phyloP scores from a whole-genome alignment of 2,329 filamentous ascomycete genomes.

The Aspergillus piperis region DNA sequence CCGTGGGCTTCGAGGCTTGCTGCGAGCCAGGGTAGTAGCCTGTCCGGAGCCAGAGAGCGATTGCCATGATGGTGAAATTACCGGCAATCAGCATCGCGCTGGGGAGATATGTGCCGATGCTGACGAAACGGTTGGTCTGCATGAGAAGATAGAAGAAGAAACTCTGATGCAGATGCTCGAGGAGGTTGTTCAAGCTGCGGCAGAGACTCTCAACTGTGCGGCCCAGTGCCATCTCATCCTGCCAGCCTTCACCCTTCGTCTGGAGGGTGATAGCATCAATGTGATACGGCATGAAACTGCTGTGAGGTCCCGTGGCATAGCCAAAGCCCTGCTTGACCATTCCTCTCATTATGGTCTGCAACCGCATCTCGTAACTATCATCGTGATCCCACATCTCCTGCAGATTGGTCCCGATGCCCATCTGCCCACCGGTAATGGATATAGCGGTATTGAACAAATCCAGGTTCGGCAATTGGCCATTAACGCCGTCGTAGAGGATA shows the following conservation, averaged over 20 bases:
- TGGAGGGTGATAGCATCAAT: slow-evolving; percentile 94
- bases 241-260: slow-evolving; percentile 87
- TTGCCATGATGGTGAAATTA: slow-evolving; percentile 94
- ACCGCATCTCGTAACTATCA: slow-evolving; percentile 75
- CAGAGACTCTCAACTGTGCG: slow-evolving; percentile 87
- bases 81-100: slow-evolving; percentile 96
- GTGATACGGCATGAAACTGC: slow-evolving; percentile 95
- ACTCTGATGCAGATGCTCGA: slow-evolving; percentile 96
- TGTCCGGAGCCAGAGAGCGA: slow-evolving; percentile 89
- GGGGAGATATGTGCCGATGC: slow-evolving; percentile 94
- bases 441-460: slow-evolving; percentile 95
- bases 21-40: slow-evolving; percentile 54
- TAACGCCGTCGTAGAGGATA: slow-evolving; percentile 91
- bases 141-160: slow-evolving; percentile 99
- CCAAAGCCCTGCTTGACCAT: slow-evolving; percentile 92
- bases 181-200: slow-evolving; percentile 89
- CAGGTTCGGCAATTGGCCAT: slow-evolving; percentile 91
- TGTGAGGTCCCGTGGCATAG: slow-evolving; percentile 86
- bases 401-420: slow-evolving; percentile 80
- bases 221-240: slow-evolving; percentile 96
- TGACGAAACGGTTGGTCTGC: slow-evolving; percentile 89
- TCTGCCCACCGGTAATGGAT: slow-evolving; percentile 83
- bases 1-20: slow-evolving; percentile 28
- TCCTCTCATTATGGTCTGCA: slow-evolving; percentile 85
- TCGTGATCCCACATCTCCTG: slow-evolving; percentile 82